Percentiles rank a stretch among this genome's conserved stretches.
Conservation (phyloP, 192 early-diverging fungal genomes). For the Gamsiella multidivaricata region DNA sequence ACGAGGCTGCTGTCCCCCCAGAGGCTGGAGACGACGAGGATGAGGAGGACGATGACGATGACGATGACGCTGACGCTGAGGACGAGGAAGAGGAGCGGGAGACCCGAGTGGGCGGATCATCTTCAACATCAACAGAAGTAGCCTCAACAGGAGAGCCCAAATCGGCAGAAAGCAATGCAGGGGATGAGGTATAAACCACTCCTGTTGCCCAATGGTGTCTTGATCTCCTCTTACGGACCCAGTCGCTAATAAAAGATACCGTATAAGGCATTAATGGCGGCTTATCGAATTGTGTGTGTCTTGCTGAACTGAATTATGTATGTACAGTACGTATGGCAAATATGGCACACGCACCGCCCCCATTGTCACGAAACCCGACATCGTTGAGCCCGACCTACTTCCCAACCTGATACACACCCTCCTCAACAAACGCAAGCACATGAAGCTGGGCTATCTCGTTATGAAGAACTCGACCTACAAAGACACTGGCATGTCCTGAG, state of each 20-base stretch:
- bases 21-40: constrained; percentile 33
- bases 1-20: constrained; percentile 25
- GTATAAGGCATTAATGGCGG: too few species aligned
- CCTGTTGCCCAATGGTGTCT: too few species aligned
- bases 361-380: constrained; percentile 18
- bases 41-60: constrained; percentile 41
- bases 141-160: too few species aligned
- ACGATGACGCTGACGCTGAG: constrained; percentile 34
- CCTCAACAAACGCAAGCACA: constrained; percentile 5
- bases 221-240: too few species aligned
- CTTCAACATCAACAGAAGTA: not conserved
- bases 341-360: constrained; percentile 21
- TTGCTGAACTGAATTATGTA: too few species aligned
- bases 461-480: constrained; percentile 22
- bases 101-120: not conserved
- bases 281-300: too few species aligned
- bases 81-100: constrained; percentile 13
- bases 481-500: constrained; percentile 12
- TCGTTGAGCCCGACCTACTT: not conserved
- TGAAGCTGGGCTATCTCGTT: constrained; percentile 21
- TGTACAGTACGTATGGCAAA: too few species aligned
- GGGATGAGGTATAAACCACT: not conserved
- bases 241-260: too few species aligned
- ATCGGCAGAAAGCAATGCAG: too few species aligned
- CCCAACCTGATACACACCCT: constrained; percentile 4